Percentiles rank a stretch among this genome's conserved stretches.
phyloP scores from a whole-genome alignment of 2,329 filamentous ascomycete genomes.

The Diaporthe aspalathi region DNA sequence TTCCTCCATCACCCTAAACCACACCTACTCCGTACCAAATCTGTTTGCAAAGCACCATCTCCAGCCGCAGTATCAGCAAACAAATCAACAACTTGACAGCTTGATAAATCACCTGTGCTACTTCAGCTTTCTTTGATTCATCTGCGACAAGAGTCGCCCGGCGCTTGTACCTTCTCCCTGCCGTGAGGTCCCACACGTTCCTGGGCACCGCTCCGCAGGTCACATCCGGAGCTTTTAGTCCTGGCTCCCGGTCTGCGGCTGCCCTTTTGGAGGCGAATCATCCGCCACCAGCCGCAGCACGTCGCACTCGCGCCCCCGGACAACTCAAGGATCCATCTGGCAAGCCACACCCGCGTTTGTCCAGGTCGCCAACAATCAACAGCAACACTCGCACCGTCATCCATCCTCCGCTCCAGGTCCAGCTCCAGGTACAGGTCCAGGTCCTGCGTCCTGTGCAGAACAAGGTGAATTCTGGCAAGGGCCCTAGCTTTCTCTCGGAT shows the following conservation, averaged over 20 bases:
- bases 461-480: neutral
- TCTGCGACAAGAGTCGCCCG: neutral
- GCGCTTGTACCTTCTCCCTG: neutral
- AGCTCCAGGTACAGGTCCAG: too few relatives aligned
- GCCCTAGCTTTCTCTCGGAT: neutral
- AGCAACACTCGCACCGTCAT: neutral
- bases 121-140: neutral
- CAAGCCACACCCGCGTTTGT: neutral
- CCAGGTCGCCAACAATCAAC: neutral
- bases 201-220: neutral
- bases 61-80: neutral
- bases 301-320: neutral
- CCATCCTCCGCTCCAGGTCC: neutral
- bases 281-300: neutral
- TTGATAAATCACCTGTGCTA: neutral
- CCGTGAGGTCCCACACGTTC: neutral
- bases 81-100: neutral
- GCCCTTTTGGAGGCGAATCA: neutral
- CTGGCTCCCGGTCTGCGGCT: conserved; percentile 11
- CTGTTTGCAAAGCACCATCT: neutral
- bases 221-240: conserved; percentile 13
- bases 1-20: neutral
- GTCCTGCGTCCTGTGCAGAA: neutral
- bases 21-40: neutral
- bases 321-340: neutral